Conservation (phyloP, 2,329 filamentous ascomycete species). For the Pseudogymnoascus sp. region DNA sequence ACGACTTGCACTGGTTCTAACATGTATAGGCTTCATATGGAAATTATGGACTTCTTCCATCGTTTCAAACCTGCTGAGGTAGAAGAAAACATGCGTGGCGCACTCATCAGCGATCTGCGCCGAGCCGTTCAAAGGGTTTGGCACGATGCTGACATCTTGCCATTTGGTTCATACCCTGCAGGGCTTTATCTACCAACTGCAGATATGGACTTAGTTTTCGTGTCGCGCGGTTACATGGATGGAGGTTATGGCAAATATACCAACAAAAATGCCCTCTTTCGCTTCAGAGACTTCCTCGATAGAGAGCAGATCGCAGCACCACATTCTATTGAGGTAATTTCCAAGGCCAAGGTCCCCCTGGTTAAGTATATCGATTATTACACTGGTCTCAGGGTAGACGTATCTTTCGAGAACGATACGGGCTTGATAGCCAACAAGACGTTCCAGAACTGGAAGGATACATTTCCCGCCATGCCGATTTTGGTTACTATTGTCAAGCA, state of each 20-base stretch:
- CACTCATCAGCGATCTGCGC: constrained; percentile 64
- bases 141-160: constrained; percentile 53
- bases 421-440: constrained; percentile 74
- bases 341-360: constrained; percentile 75
- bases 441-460: constrained; percentile 68
- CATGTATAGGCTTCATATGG: constrained; percentile 66
- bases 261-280: constrained; percentile 39
- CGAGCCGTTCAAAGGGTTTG: constrained; percentile 49
- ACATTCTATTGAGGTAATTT: constrained; percentile 58
- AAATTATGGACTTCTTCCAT: constrained; percentile 82
- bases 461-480: constrained; percentile 78
- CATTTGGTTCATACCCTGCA: constrained; percentile 92
- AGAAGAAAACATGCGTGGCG: constrained; percentile 66
- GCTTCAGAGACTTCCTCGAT: constrained; percentile 54
- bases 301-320: constrained; percentile 47
- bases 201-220: constrained; percentile 89
- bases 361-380: constrained; percentile 78
- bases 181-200: constrained; percentile 67
- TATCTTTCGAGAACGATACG: constrained; percentile 88
- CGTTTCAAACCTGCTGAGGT: constrained; percentile 70
- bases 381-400: constrained; percentile 78
- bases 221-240: constrained; percentile 51
- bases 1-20: constrained; percentile 9
- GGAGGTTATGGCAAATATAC: constrained; percentile 38
- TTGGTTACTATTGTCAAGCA: constrained; percentile 88